Conservation (phyloP, 73 alveolate genomes). For the Paramecium sonneborni region DNA sequence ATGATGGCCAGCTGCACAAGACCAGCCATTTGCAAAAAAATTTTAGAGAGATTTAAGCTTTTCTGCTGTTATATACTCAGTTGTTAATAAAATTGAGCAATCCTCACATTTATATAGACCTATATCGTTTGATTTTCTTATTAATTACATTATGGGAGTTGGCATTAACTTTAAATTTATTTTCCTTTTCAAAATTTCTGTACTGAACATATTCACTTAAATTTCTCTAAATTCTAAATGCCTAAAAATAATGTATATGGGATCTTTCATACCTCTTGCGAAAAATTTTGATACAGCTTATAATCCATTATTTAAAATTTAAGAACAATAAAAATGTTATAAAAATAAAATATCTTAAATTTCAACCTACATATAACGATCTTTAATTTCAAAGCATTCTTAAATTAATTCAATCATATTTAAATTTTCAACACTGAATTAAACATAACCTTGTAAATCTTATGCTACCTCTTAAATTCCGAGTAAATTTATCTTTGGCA, state of each 20-base stretch:
- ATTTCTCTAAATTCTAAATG: conserved; percentile 57
- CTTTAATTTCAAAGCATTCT: conserved; percentile 18
- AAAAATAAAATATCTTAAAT: conserved; percentile 13
- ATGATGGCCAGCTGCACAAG: conserved; percentile 50
- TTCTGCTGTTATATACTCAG: background rate
- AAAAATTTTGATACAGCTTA: background rate
- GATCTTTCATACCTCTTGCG: conserved; percentile 49
- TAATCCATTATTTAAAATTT: background rate
- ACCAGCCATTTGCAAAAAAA: conserved; percentile 28
- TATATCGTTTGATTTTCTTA: background rate
- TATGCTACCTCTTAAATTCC: background rate
- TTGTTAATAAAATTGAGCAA: conserved; percentile 44
- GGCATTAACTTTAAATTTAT: conserved; percentile 31
- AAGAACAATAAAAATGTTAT: background rate
- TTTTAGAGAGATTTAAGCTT: background rate
- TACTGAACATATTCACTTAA: conserved; percentile 18
- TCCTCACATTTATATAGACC: conserved; percentile 35
- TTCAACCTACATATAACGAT: conserved; percentile 19
- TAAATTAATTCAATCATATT: conserved; percentile 7
- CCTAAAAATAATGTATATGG: conserved; percentile 38
- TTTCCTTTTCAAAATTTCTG: conserved; percentile 64
- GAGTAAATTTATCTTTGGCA: background rate
- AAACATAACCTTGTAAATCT: background rate
- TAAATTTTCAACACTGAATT: conserved; percentile 37
- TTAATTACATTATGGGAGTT: conserved; percentile 22